Evolutionary conservation across 352 stramenopile genomes (phyloP).

Genomic region (Phytopythium ostracodes): DNA sequence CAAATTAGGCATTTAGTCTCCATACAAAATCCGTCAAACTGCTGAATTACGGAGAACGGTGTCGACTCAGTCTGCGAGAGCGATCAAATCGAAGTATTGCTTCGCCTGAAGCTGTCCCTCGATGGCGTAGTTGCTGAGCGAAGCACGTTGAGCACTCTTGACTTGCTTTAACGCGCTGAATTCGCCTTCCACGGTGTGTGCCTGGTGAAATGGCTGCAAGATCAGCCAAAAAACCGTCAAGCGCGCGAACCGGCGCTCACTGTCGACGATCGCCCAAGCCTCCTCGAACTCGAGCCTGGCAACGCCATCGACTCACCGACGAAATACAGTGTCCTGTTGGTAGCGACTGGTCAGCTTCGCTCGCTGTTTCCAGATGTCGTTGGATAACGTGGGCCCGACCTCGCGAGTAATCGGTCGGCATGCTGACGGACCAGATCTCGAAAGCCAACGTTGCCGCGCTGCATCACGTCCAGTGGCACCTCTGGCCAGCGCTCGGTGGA

Average conservation of each 20-base stretch:
- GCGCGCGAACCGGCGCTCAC: background rate
- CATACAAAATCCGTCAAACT: background rate
- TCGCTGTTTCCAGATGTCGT: background rate
- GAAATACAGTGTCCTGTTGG: background rate
- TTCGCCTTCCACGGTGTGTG: slow-evolving; percentile 8
- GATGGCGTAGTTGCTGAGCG: slow-evolving; percentile 3
- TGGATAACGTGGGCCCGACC: background rate
- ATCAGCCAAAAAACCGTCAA: background rate
- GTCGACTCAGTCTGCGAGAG: background rate
- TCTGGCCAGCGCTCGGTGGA: background rate
- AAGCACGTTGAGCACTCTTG: background rate
- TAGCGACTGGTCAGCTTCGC: background rate
- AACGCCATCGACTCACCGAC: background rate
- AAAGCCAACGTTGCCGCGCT: background rate
- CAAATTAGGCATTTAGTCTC: background rate
- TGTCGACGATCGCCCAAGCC: background rate
- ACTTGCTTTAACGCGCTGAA: slow-evolving; percentile 1
- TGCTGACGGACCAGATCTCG: background rate
- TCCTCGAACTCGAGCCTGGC: background rate
- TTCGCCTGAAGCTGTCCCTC: slow-evolving; percentile 10
- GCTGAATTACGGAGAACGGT: background rate
- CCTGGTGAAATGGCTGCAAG: slow-evolving; percentile 1
- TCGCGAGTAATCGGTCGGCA: background rate
- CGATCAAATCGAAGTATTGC: slow-evolving; percentile 7
- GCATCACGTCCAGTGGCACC: background rate